Conservation (phyloP, 1,284 basidiomycete species). For the Ustilago tritici region DNA sequence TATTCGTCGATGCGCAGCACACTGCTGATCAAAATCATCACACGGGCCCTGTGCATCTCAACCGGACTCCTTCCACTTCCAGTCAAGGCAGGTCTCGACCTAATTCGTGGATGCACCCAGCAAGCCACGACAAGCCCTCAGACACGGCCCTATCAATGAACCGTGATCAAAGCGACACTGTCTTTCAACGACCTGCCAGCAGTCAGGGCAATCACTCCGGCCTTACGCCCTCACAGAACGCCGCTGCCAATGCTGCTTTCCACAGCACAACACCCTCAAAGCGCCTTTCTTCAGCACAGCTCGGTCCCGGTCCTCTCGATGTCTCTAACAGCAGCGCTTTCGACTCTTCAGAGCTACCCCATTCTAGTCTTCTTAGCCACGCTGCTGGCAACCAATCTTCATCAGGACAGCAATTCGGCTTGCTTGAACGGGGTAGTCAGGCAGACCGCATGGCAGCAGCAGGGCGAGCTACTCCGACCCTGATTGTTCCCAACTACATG, state of each 20-base stretch:
- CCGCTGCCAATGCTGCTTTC: slow-evolving; percentile 16
- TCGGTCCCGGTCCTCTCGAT: slow-evolving; percentile 19
- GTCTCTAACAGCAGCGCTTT: slow-evolving; percentile 3
- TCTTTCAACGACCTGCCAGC: slow-evolving; percentile 30
- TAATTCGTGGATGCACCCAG: slow-evolving; percentile 48
- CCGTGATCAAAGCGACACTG: slow-evolving; percentile 9
- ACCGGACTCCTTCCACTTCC: slow-evolving; percentile 18
- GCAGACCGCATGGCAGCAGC: slow-evolving; percentile 2
- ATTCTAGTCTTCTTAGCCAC: slow-evolving; percentile 7
- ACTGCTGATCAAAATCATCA: slow-evolving; percentile 23
- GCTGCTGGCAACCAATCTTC: slow-evolving; percentile 15
- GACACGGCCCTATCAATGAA: slow-evolving; percentile 10
- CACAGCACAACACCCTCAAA: slow-evolving; percentile 7
- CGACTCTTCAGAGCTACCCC: slow-evolving; percentile 3
- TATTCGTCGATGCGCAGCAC: slow-evolving; percentile 46
- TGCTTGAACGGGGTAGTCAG: slow-evolving; percentile 15
- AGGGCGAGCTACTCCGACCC: slow-evolving; percentile 36
- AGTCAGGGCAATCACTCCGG: slow-evolving; percentile 33
- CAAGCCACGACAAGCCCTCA: slow-evolving; percentile 20
- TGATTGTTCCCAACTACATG: slow-evolving; percentile 38
- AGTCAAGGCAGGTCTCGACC: slow-evolving; percentile 25
- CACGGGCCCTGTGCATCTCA: slow-evolving; percentile 7
- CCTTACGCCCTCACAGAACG: background rate
- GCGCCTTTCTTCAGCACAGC: slow-evolving; percentile 24
- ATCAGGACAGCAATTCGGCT: slow-evolving; percentile 9